Percentiles rank a stretch among this genome's conserved stretches.
These are phyloP conservation scores for Penicillium sp. DNA, from an alignment of 2,329 filamentous ascomycete genomes.

Conservation along the genomic window DNA sequence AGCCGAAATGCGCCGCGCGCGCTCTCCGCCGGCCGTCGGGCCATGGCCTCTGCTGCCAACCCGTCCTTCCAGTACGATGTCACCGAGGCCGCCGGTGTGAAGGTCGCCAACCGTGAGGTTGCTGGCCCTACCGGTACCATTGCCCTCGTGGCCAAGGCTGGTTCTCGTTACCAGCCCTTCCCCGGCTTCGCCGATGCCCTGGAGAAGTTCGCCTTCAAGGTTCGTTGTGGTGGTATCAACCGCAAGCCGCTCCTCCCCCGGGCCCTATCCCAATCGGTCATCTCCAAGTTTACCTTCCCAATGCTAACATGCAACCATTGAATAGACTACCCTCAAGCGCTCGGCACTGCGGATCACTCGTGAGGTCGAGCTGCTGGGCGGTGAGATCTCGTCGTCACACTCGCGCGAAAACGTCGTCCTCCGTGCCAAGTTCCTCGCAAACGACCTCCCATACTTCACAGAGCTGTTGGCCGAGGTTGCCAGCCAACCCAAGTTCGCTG, in stretches of 20 bases:
- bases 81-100: slow-evolving; percentile 83
- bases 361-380: slow-evolving; percentile 93
- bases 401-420: slow-evolving; percentile 92
- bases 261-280: slow-evolving; percentile 28
- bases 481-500: slow-evolving; percentile 81
- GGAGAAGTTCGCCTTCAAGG: slow-evolving; percentile 98
- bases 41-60: slow-evolving; percentile 69
- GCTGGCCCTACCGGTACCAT: slow-evolving; percentile 88
- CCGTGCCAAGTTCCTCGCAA: slow-evolving; percentile 91
- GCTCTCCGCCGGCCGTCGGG: slow-evolving; percentile 64
- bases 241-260: neutral
- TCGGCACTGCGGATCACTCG: slow-evolving; percentile 91
- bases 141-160: slow-evolving; percentile 90
- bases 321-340: slow-evolving; percentile 81
- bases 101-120: slow-evolving; percentile 89
- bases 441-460: slow-evolving; percentile 96
- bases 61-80: slow-evolving; percentile 87
- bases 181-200: slow-evolving; percentile 90
- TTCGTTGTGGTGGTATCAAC: slow-evolving; percentile 48
- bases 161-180: slow-evolving; percentile 87
- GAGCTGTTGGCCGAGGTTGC: slow-evolving; percentile 94
- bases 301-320: slow-evolving; percentile 22
- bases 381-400: slow-evolving; percentile 85
- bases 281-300: neutral
- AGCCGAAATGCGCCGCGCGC: slow-evolving; percentile 68